A percentile compares a stretch with the other conserved stretches of the same genome.
phyloP scores from a whole-genome alignment of 192 early-diverging fungal species.

The Coemansia sp. region DNA sequence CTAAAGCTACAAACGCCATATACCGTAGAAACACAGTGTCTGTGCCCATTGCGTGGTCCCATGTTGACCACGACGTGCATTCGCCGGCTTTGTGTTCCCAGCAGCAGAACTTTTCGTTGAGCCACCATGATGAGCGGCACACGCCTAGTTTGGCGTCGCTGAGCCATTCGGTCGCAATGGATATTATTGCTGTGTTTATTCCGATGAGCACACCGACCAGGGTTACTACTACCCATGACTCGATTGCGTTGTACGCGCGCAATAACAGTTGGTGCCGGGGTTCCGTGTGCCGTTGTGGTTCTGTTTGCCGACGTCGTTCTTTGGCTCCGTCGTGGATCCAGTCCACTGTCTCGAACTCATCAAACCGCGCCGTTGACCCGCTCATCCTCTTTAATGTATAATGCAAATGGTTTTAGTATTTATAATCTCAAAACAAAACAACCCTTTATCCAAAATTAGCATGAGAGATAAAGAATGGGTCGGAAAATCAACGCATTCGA shows the following conservation, averaged over 20 bases:
- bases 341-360: slow-evolving; percentile 67
- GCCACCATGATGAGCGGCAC: slow-evolving; percentile 81
- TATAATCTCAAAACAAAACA: too few relatives aligned
- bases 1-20: slow-evolving; percentile 71
- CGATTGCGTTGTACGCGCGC: slow-evolving; percentile 68
- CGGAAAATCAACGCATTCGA: too few relatives aligned
- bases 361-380: slow-evolving; percentile 40
- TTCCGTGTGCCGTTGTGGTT: neutral
- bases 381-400: neutral
- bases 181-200: slow-evolving; percentile 82
- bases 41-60: slow-evolving; percentile 62
- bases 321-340: slow-evolving; percentile 62
- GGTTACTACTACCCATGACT: slow-evolving; percentile 84
- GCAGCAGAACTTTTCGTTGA: slow-evolving; percentile 93
- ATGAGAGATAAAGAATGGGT: too few relatives aligned
- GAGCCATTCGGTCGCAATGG: slow-evolving; percentile 88
- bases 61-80: slow-evolving; percentile 72
- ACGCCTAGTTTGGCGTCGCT: slow-evolving; percentile 85
- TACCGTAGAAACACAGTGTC: slow-evolving; percentile 68
- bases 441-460: too few relatives aligned
- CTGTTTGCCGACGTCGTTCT: slow-evolving; percentile 46
- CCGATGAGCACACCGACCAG: slow-evolving; percentile 81
- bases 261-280: slow-evolving; percentile 1
- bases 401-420: too few relatives aligned
- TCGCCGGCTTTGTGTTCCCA: slow-evolving; percentile 58